Percentiles rank a stretch among this genome's conserved stretches.
phyloP scores from a whole-genome alignment of 2,329 filamentous ascomycete species.

The Fusarium fujikuroi region DNA sequence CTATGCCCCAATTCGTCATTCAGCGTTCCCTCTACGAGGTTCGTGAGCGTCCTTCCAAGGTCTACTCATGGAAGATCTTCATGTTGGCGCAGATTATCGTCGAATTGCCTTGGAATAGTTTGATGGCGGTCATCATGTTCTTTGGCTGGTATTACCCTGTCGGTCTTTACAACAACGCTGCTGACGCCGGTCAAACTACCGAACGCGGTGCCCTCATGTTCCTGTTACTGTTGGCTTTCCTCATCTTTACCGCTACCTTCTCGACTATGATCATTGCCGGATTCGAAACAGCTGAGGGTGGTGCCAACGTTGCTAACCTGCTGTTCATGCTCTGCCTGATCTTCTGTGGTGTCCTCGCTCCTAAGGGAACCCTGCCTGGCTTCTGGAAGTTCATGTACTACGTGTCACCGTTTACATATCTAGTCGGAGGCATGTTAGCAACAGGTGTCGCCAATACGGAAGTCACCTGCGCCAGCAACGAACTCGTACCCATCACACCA shows the following conservation, averaged over 20 bases:
- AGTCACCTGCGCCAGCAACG: slow-evolving; percentile 75
- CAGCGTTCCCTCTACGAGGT: slow-evolving; percentile 86
- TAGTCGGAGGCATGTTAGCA: slow-evolving; percentile 78
- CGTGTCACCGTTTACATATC: slow-evolving; percentile 83
- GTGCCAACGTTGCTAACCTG: slow-evolving; percentile 73
- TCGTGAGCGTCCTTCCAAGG: slow-evolving; percentile 84
- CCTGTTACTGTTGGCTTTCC: slow-evolving; percentile 78
- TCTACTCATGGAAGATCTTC: slow-evolving; percentile 87
- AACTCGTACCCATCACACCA: slow-evolving; percentile 74
- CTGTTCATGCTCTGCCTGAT: slow-evolving; percentile 70
- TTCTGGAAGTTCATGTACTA: slow-evolving; percentile 67
- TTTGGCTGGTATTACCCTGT: slow-evolving; percentile 89
- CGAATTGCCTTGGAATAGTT: slow-evolving; percentile 84
- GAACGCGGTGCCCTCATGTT: slow-evolving; percentile 84
- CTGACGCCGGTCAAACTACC: slow-evolving; percentile 66
- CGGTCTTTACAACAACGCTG: slow-evolving; percentile 77
- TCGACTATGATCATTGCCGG: slow-evolving; percentile 79
- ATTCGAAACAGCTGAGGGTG: slow-evolving; percentile 72
- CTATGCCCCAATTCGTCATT: slow-evolving; percentile 87
- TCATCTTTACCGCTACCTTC: slow-evolving; percentile 85
- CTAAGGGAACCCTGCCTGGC: slow-evolving; percentile 64
- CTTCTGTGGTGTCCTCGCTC: slow-evolving; percentile 46
- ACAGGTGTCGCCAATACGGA: slow-evolving; percentile 74
- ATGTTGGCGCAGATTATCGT: slow-evolving; percentile 85
- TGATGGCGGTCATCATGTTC: slow-evolving; percentile 81